Conservation (phyloP, 345 rosid species). For the Angophora floribunda region DNA sequence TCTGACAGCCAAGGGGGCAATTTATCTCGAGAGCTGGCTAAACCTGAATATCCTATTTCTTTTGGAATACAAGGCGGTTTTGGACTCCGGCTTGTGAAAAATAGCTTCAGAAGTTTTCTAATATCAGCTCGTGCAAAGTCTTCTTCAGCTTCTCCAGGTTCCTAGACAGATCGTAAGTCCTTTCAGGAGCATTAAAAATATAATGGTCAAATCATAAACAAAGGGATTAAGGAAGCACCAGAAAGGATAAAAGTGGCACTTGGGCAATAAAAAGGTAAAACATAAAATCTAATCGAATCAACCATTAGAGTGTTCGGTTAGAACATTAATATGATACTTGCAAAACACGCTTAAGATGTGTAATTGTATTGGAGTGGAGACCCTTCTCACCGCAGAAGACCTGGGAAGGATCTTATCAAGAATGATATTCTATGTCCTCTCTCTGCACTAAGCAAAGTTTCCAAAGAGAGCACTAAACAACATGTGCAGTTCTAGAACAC, state of each 20-base stretch:
- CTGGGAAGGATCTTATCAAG: neutral
- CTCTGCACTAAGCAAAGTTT: neutral
- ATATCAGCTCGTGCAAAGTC: conserved; percentile 63
- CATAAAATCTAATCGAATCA: neutral
- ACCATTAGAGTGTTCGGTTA: neutral
- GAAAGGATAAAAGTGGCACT: neutral
- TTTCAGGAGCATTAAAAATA: conserved; percentile 8
- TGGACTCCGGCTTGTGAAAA: conserved; percentile 31
- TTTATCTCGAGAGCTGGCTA: conserved; percentile 27
- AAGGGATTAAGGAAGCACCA: neutral
- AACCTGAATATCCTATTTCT: conserved; percentile 39
- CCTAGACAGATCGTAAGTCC: conserved; percentile 26
- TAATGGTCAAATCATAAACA: neutral
- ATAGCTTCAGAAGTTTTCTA: conserved; percentile 25
- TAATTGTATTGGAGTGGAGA: neutral
- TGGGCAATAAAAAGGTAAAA: neutral
- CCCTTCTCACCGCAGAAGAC: neutral
- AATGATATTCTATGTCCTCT: neutral
- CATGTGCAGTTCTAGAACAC: neutral
- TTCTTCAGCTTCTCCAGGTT: conserved; percentile 60
- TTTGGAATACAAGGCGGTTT: conserved; percentile 49
- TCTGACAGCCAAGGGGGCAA: conserved; percentile 74
- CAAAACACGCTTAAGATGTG: neutral
- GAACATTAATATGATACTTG: neutral
- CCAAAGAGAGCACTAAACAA: neutral